These are phyloP conservation scores for Triangularia verruculosa DNA, from an alignment of 2,329 filamentous ascomycete genomes.

Conservation along the genomic window DNA sequence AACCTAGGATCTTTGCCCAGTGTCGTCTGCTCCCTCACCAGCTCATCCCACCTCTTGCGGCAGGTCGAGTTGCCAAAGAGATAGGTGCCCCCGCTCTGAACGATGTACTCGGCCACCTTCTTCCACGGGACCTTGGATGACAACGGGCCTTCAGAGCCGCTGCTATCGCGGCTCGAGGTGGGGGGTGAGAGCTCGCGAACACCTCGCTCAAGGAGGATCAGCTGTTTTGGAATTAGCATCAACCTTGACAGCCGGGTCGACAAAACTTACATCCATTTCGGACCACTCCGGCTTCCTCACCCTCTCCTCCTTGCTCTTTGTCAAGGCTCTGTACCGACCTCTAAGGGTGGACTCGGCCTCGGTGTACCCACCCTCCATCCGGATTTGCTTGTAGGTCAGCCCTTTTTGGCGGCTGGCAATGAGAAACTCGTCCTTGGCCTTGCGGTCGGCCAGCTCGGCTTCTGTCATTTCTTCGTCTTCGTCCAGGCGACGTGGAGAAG, in stretches of 20 bases:
- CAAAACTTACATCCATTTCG: slow-evolving; percentile 57
- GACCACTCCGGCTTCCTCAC: slow-evolving; percentile 66
- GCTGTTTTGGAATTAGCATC: slow-evolving; percentile 13
- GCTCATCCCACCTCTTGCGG: slow-evolving; percentile 55
- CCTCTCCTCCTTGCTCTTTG: slow-evolving; percentile 59
- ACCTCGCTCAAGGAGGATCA: slow-evolving; percentile 26
- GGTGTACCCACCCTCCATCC: slow-evolving; percentile 48
- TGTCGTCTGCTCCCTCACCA: slow-evolving; percentile 29
- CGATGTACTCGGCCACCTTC: slow-evolving; percentile 53
- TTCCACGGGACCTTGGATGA: slow-evolving; percentile 53
- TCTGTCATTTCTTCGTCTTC: not conserved
- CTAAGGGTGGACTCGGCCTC: slow-evolving; percentile 72
- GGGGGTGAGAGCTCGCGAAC: slow-evolving; percentile 22
- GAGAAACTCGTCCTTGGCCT: slow-evolving; percentile 24
- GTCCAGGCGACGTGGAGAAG: not conserved
- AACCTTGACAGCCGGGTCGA: not conserved
- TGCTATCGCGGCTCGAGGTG: not conserved
- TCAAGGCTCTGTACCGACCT: slow-evolving; percentile 63
- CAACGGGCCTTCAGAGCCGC: not conserved
- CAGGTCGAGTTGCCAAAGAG: slow-evolving; percentile 58
- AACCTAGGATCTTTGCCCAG: not conserved
- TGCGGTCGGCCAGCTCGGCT: slow-evolving; percentile 9
- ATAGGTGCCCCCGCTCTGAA: slow-evolving; percentile 52
- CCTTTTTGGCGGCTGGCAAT: slow-evolving; percentile 46
- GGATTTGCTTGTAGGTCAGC: slow-evolving; percentile 65